These are phyloP conservation scores for Colletotrichum phormii DNA, from an alignment of 2,329 filamentous ascomycete genomes.

Conservation along the genomic window DNA sequence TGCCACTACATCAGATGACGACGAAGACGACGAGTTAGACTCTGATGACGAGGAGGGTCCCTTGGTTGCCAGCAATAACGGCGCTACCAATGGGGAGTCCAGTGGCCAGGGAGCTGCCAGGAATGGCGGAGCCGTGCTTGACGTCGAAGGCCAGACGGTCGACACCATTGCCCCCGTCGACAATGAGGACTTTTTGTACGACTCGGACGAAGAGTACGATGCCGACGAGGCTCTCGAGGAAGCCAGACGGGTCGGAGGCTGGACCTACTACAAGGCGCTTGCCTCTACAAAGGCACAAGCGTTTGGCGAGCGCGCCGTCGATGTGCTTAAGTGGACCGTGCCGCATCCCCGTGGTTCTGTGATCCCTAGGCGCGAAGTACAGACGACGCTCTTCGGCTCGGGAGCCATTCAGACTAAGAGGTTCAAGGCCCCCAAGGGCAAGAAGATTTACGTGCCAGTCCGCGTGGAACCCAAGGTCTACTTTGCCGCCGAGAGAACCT, in stretches of 20 bases:
- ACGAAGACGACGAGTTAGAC: constrained; percentile 75
- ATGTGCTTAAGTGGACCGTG: constrained; percentile 61
- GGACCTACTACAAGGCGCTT: constrained; percentile 77
- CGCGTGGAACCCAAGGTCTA: constrained; percentile 98
- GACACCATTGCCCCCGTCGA: constrained; percentile 66
- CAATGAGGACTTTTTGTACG: constrained; percentile 86
- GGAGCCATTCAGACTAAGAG: constrained; percentile 67
- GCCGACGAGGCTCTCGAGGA: constrained; percentile 81
- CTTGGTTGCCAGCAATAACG: constrained; percentile 16
- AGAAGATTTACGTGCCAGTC: constrained; percentile 95
- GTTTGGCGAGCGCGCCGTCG: constrained; percentile 55
- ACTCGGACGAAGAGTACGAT: constrained; percentile 87
- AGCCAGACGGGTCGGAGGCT: constrained; percentile 80
- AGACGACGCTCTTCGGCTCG: constrained; percentile 64
- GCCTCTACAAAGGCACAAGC: constrained; percentile 57
- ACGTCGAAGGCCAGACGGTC: constrained; percentile 86
- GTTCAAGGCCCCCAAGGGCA: constrained; percentile 82
- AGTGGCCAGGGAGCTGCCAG: constrained; percentile 49
- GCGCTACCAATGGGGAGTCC: constrained; percentile 48
- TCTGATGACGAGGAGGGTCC: constrained; percentile 50
- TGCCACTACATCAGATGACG: constrained; percentile 81
- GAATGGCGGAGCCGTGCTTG: constrained; percentile 57
- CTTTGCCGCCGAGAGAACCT: constrained; percentile 95
- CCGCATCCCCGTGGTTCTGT: constrained; percentile 67
- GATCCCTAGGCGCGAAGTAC: constrained; percentile 68